Evolutionary conservation across 306 rosid species (phyloP), one percentile per base, ranked within the genome.

Genomic region (Canavalia ensiformis): DNA sequence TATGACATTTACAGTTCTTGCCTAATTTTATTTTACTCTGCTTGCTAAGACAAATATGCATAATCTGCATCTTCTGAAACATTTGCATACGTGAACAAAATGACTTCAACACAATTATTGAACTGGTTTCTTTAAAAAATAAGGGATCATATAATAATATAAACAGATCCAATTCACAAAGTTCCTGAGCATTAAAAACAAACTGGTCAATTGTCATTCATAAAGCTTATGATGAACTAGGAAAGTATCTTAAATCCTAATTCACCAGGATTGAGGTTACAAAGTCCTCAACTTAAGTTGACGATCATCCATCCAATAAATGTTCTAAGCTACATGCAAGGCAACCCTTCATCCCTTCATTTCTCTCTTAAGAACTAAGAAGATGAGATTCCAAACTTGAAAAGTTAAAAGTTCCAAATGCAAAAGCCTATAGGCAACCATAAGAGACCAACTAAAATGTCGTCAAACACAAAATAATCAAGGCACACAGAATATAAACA

Each of bases 221-320:
- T 12, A 59, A 69, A 59, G 56, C 73, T 70, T 69, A 18, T 50
- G 41, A 18, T 18, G 25, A 18, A 51, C 30, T 30, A 59, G 12
- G 60, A 31, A 49, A 71, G 8, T 37, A 82, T 75, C 52, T 68
- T 67, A 75, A 67, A 8, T 67, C 69, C 33, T 29, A 4, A 30
- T 50, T 52, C 75, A 75, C 29, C 37, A 1, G 76, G 82, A 74
- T 44, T 68, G 42, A 54, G 60, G 74, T 41, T 68, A 39, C 25
- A 54, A 60, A 18, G 25, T 18, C 25, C 4, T 37, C 41, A 18
- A 18, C 80, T 31, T 76, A 30, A 81, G 62, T 74, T 55, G 18
- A 74, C 42, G 69, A 81, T 74, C 49, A 64, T 41, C n/a, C 70
- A 55, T 34, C 49, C 52, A 81, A 81, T 34, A 44, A 45, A 66